These are phyloP conservation scores for Termitomyces bulborhizus DNA, from an alignment of 768 basidiomycete species.

Conservation along the genomic window DNA sequence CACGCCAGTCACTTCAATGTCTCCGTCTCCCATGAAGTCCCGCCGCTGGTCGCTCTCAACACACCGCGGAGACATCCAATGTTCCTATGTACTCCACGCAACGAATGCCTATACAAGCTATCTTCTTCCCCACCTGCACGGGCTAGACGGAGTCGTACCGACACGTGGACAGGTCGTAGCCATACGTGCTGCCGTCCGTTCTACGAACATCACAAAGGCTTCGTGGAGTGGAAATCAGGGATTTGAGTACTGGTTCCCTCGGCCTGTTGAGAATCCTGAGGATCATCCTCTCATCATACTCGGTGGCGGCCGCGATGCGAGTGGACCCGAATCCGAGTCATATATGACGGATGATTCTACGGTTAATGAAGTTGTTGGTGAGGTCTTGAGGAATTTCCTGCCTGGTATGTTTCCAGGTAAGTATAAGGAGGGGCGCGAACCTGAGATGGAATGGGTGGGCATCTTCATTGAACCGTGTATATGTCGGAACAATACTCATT, in stretches of 20 bases:
- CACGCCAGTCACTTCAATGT: constrained; percentile 57
- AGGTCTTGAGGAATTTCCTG: constrained; percentile 49
- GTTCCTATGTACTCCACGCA: constrained; percentile 74
- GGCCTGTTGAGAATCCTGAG: constrained; percentile 31
- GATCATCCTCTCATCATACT: constrained; percentile 57
- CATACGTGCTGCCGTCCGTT: constrained; percentile 29
- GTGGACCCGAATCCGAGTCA: constrained; percentile 39
- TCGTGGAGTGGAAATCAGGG: constrained; percentile 48
- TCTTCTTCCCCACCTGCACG: constrained; percentile 62
- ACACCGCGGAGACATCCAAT: constrained; percentile 53
- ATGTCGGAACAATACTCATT: background rate
- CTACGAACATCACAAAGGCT: constrained; percentile 32
- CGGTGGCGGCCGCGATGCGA: constrained; percentile 59
- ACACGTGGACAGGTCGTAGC: constrained; percentile 66
- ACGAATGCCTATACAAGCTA: constrained; percentile 81
- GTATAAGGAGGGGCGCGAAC: constrained; percentile 41
- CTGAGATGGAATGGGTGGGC: constrained; percentile 80
- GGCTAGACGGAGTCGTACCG: constrained; percentile 54
- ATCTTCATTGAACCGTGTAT: background rate
- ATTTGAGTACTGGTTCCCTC: constrained; percentile 79
- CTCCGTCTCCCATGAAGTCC: constrained; percentile 6
- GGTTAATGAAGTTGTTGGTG: constrained; percentile 43
- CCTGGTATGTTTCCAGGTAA: constrained; percentile 50
- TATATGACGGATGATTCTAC: constrained; percentile 55
- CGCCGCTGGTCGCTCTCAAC: constrained; percentile 54